A percentile compares a stretch with the other conserved stretches of the same genome.
These are phyloP conservation scores for Flaveria ramosissima DNA, from an alignment of 129 eudicot species.

Conservation along the genomic window DNA sequence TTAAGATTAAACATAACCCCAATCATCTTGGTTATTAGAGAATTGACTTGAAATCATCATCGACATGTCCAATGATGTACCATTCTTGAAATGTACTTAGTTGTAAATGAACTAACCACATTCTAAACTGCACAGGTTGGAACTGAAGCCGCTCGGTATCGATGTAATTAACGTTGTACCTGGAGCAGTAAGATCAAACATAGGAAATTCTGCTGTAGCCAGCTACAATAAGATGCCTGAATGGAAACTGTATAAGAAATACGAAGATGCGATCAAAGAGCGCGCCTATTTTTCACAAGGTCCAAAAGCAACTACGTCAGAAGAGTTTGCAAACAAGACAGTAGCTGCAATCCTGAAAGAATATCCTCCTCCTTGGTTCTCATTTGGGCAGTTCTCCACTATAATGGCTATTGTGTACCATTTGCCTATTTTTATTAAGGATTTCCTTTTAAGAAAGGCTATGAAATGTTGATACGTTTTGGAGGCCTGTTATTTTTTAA, in stretches of 20 bases:
- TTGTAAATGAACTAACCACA: neutral
- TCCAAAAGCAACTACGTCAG: conserved; percentile 59
- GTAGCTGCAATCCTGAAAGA: conserved; percentile 63
- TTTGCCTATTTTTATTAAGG: conserved; percentile 69
- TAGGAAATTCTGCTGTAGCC: conserved; percentile 66
- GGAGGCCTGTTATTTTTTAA: neutral
- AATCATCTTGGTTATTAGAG: neutral
- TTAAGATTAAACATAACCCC: neutral
- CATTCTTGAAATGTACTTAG: neutral
- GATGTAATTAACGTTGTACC: conserved; percentile 75
- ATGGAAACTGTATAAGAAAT: conserved; percentile 81
- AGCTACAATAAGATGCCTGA: conserved; percentile 73
- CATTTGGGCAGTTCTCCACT: conserved; percentile 63
- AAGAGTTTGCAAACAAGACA: conserved; percentile 79
- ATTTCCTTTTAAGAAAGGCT: conserved; percentile 56
- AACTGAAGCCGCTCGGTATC: conserved; percentile 73
- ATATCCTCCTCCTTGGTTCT: conserved; percentile 80
- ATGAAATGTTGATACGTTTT: conserved; percentile 48
- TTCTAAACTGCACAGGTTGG: conserved; percentile 51
- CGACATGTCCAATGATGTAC: neutral
- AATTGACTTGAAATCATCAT: too few species aligned
- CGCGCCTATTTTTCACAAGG: conserved; percentile 77
- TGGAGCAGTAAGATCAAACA: conserved; percentile 74
- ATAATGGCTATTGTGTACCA: conserved; percentile 64
- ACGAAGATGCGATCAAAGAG: conserved; percentile 59